Conservation (phyloP, 2,329 filamentous ascomycete species). For the Cladophialophora chaetospira region DNA sequence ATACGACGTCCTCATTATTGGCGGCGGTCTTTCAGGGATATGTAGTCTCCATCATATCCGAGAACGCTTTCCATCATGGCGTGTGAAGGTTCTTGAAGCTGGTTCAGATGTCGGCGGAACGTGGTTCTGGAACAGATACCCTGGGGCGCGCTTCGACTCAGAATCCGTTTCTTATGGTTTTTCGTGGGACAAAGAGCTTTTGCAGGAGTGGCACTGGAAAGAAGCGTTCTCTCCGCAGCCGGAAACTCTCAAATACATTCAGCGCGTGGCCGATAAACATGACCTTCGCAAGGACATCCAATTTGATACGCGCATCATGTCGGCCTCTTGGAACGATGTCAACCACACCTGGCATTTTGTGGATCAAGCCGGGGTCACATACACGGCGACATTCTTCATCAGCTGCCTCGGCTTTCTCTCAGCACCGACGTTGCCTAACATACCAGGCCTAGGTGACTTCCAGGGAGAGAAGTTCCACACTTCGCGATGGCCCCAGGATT, state of each 20-base stretch:
- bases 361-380: slow-evolving; percentile 14
- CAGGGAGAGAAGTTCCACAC: slow-evolving; percentile 34
- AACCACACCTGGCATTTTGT: slow-evolving; percentile 23
- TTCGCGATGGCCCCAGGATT: slow-evolving; percentile 33
- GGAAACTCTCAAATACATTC: slow-evolving; percentile 46
- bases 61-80: slow-evolving; percentile 33
- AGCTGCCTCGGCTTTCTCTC: slow-evolving; percentile 23
- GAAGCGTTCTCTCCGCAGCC: slow-evolving; percentile 43
- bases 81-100: slow-evolving; percentile 40
- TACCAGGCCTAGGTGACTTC: slow-evolving; percentile 33
- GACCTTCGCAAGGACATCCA: slow-evolving; percentile 43
- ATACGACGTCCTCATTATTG: slow-evolving; percentile 29
- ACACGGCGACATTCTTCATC: slow-evolving; percentile 23
- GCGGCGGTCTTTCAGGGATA: slow-evolving; percentile 26
- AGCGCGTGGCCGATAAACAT: slow-evolving; percentile 42
- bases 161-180: slow-evolving; percentile 57
- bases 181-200: slow-evolving; percentile 45
- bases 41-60: slow-evolving; percentile 36
- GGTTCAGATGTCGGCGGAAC: slow-evolving; percentile 37
- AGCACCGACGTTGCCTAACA: slow-evolving; percentile 32
- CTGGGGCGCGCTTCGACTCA: slow-evolving; percentile 57
- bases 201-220: slow-evolving; percentile 48
- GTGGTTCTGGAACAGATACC: slow-evolving; percentile 60
- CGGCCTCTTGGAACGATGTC: slow-evolving; percentile 21
- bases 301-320: slow-evolving; percentile 33